phyloP scores from a whole-genome alignment of 441 rosid species.

The Pelargonium citronellum region DNA sequence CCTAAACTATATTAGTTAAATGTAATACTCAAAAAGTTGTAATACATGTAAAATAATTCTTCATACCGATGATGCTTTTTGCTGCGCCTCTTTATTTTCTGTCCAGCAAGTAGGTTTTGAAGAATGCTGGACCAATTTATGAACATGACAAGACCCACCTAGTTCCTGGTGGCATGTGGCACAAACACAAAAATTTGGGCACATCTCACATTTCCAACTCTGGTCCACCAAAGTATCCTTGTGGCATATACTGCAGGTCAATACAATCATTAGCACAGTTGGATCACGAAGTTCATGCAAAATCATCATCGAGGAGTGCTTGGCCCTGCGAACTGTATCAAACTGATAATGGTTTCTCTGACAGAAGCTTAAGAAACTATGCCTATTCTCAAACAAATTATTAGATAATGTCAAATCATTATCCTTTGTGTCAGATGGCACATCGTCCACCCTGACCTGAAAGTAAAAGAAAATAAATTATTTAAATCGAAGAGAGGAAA shows the following conservation, averaged over 20 bases:
- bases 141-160: conserved; percentile 26
- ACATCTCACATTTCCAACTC: conserved; percentile 36
- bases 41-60: not conserved
- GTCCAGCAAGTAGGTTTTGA: conserved; percentile 19
- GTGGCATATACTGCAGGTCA: conserved; percentile 37
- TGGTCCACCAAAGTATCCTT: conserved; percentile 27
- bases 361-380: conserved; percentile 48
- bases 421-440: conserved; percentile 46
- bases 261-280: conserved; percentile 9
- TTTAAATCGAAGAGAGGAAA: not conserved
- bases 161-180: conserved; percentile 33
- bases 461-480: conserved; percentile 10
- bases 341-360: conserved; percentile 51
- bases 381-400: conserved; percentile 51
- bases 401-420: conserved; percentile 36
- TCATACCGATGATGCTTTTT: conserved; percentile 18
- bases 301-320: conserved; percentile 78
- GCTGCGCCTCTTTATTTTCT: conserved; percentile 7
- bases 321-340: conserved; percentile 65
- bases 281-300: conserved; percentile 48
- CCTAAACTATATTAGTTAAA: not conserved
- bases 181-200: conserved; percentile 34
- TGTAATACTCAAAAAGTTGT: not conserved
- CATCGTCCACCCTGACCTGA: conserved; percentile 41
- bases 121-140: conserved; percentile 24